phyloP scores from a whole-genome alignment of 1,284 basidiomycete species.

The Pseudozyma sp. region DNA sequence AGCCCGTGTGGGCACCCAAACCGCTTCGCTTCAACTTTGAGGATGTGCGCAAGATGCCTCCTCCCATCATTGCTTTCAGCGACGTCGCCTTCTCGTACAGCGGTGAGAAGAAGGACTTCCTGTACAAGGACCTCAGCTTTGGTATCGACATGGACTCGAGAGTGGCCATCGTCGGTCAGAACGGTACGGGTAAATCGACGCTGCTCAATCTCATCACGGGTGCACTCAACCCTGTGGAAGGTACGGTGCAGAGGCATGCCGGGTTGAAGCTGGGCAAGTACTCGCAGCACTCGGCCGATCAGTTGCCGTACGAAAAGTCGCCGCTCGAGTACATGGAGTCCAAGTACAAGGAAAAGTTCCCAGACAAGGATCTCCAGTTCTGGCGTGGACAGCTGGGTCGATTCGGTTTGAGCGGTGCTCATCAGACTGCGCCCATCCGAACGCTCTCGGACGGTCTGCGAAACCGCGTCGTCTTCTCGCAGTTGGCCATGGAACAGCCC shows the following conservation, averaged over 20 bases:
- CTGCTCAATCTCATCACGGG: constrained; percentile 94
- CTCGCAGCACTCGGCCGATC: constrained; percentile 98
- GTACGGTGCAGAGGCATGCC: constrained; percentile 87
- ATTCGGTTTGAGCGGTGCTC: constrained; percentile 92
- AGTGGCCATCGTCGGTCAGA: constrained; percentile 96
- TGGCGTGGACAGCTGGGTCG: constrained; percentile 95
- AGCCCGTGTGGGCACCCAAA: constrained; percentile 82
- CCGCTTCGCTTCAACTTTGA: constrained; percentile 94
- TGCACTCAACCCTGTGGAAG: constrained; percentile 81
- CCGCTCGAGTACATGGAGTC: constrained; percentile 94
- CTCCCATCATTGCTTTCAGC: constrained; percentile 96
- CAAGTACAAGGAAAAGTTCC: constrained; percentile 76
- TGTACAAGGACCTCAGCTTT: constrained; percentile 88
- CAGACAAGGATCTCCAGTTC: constrained; percentile 91
- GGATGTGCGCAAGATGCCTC: constrained; percentile 90
- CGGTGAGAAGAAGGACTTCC: constrained; percentile 82
- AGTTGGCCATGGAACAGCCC: constrained; percentile 74
- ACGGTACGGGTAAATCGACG: constrained; percentile 98
- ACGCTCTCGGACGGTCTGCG: constrained; percentile 90
- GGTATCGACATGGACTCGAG: constrained; percentile 90
- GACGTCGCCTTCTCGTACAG: constrained; percentile 95
- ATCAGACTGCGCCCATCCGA: constrained; percentile 94
- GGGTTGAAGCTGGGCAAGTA: constrained; percentile 89
- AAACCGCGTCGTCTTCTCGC: constrained; percentile 92
- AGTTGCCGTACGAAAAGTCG: constrained; percentile 90